Evolutionary conservation across 176 grass and related monocot species (phyloP).

Genomic region (Carex kokanica): DNA sequence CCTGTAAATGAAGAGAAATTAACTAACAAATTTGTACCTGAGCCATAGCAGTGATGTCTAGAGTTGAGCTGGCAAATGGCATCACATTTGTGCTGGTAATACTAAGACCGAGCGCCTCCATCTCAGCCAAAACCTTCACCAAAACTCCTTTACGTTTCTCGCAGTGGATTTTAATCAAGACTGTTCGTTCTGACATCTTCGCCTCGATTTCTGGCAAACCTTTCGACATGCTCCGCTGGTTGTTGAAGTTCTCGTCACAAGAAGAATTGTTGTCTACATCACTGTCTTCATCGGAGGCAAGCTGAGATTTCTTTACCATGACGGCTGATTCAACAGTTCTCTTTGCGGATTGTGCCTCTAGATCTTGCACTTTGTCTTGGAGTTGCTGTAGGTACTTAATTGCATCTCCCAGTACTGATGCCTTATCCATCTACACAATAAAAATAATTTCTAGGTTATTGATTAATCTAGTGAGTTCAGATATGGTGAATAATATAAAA

Average conservation of each 20-base stretch:
- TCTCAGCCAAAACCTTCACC: slow-evolving; percentile 54
- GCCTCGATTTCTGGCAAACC: slow-evolving; percentile 81
- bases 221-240: slow-evolving; percentile 23
- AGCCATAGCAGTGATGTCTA: slow-evolving; percentile 90
- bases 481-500: neutral
- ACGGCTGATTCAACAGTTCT: slow-evolving; percentile 73
- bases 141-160: slow-evolving; percentile 72
- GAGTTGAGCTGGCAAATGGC: slow-evolving; percentile 58
- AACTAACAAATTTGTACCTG: slow-evolving; percentile 32
- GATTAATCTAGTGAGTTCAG: neutral
- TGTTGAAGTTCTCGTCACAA: slow-evolving; percentile 49
- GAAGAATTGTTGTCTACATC: slow-evolving; percentile 59
- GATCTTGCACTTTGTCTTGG: slow-evolving; percentile 66
- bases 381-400: slow-evolving; percentile 92
- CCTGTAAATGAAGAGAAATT: neutral
- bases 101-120: slow-evolving; percentile 59
- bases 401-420: slow-evolving; percentile 95
- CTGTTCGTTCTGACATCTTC: slow-evolving; percentile 52
- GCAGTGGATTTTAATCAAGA: slow-evolving; percentile 89
- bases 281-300: slow-evolving; percentile 52
- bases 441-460: neutral
- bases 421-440: slow-evolving; percentile 84
- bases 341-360: slow-evolving; percentile 58
- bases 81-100: slow-evolving; percentile 88
- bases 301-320: slow-evolving; percentile 73